Base-by-base conservation (phyloP, 1,284 basidiomycete species). In the Stereum hirsutum region DNA sequence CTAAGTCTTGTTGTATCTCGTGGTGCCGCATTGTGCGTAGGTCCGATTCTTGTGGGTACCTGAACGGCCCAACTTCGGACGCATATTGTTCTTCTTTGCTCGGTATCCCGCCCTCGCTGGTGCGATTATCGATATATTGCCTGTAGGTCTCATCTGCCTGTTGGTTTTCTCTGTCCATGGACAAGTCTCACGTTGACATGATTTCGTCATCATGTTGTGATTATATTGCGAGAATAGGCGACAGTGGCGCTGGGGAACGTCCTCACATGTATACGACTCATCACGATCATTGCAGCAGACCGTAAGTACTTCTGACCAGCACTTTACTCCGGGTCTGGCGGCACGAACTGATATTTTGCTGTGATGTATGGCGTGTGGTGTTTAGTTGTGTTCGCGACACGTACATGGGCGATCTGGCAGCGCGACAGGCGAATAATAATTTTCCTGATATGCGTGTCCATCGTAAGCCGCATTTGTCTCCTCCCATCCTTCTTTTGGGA, bases 361-460 rank as follows among this genome's bases (percentile, higher is more conserved):
- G n/a, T n/a, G n/a, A n/a, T n/a, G n/a, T n/a, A n/a, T n/a, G n/a
- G n/a, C n/a, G n/a, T n/a, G n/a, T n/a, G n/a, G n/a, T n/a, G n/a
- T 8, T 2, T 15, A 51, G 49, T 51, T 7, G 41, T 50, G n/a
- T 40, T 50, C 15, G 49, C 37, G 11, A 40, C 30, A 33, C 46
- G 49, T 12, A 47, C 49, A 20, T 50, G 49, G 49, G 49, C 46
- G 3, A 42, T 51, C 20, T 50, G 49, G 49, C 39, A 40, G 33
- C 39, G 26, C 24, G 46, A 33, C 24, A 39, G 27, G 12, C 2
- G 4, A 4, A 35, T 50, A 19, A 32, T 50, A 6, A 2, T 32
- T 14, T 11, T 38, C 14, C 20, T 50, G 1, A 31, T 27, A n/a
- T 15, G 17, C 10, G 20, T 42, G 14, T 6, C 15, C n/a, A 31